Evolutionary conservation across 805 yeast genomes (phyloP).

Genomic region (Debaryomyces maramus): DNA sequence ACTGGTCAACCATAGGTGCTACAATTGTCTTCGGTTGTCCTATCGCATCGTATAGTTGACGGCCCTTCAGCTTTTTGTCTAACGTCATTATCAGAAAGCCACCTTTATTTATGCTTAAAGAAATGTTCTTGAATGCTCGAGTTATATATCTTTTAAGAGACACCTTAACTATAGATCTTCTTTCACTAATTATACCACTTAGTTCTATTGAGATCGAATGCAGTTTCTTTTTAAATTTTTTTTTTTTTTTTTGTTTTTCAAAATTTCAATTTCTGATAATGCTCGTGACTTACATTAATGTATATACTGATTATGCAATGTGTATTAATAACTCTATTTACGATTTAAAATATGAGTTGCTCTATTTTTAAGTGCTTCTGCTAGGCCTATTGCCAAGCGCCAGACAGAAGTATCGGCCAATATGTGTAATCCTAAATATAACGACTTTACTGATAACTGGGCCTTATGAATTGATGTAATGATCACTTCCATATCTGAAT

Average conservation of each 20-base stretch:
- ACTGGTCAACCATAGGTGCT: conserved; percentile 98
- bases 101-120: not conserved
- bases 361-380: conserved; percentile 73
- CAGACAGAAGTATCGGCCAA: conserved; percentile 85
- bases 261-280: too few relatives aligned
- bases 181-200: too few relatives aligned
- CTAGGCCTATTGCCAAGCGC: conserved; percentile 79
- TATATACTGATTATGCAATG: not conserved
- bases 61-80: conserved; percentile 46
- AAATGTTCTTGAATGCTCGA: not conserved
- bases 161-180: not conserved
- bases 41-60: conserved; percentile 65
- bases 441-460: conserved; percentile 53
- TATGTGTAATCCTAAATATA: conserved; percentile 72
- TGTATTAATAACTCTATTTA: not conserved
- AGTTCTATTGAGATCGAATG: too few relatives aligned
- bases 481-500: conserved; percentile 38
- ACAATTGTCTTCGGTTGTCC: conserved; percentile 82
- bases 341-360: conserved; percentile 17
- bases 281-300: not conserved
- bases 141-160: not conserved
- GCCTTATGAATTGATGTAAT: conserved; percentile 47
- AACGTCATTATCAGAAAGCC: conserved; percentile 11
- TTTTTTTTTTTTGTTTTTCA: not conserved
- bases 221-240: not conserved